Evolutionary conservation across 495 filamentous ascomycete genomes (phyloP).

Genomic region (Aspergillus saccharolyticus): DNA sequence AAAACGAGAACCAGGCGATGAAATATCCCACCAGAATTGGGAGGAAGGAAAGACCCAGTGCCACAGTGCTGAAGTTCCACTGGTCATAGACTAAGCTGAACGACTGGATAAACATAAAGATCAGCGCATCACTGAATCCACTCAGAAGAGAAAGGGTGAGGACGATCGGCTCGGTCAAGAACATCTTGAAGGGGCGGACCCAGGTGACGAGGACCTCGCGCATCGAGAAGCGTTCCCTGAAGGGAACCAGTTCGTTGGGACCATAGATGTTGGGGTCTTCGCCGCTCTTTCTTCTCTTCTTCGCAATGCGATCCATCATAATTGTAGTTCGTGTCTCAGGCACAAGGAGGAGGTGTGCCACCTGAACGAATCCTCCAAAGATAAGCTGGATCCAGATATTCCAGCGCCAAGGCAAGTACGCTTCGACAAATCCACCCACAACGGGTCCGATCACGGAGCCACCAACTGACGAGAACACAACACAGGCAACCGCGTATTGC

Average conservation of each 20-base stretch:
- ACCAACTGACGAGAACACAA: constrained; percentile 61
- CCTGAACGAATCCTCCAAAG: constrained; percentile 52
- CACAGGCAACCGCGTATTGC: constrained; percentile 56
- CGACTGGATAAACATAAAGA: constrained; percentile 65
- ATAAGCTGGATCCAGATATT: constrained; percentile 57
- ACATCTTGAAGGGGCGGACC: constrained; percentile 59
- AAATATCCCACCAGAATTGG: constrained; percentile 58
- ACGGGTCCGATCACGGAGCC: constrained; percentile 59
- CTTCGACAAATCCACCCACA: constrained; percentile 55
- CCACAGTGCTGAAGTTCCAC: constrained; percentile 49
- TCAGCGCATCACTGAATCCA: constrained; percentile 58
- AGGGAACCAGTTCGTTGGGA: constrained; percentile 56
- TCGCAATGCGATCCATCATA: constrained; percentile 57
- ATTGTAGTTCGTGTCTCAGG: constrained; percentile 55
- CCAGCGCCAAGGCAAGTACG: constrained; percentile 49
- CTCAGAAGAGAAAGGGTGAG: constrained; percentile 52
- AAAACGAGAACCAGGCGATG: constrained; percentile 50
- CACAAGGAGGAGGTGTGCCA: constrained; percentile 48
- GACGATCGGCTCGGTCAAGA: constrained; percentile 58
- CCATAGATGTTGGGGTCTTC: constrained; percentile 56
- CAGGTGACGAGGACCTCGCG: constrained; percentile 52
- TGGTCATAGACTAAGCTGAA: constrained; percentile 55
- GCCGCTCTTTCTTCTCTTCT: constrained; percentile 46
- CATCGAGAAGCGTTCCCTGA: constrained; percentile 53
- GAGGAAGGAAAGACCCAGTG: constrained; percentile 51